Percentiles rank a stretch among this genome's conserved stretches.
Evolutionary conservation across 805 yeast genomes (phyloP).

Genomic region (Yamadazyma endophytica): DNA sequence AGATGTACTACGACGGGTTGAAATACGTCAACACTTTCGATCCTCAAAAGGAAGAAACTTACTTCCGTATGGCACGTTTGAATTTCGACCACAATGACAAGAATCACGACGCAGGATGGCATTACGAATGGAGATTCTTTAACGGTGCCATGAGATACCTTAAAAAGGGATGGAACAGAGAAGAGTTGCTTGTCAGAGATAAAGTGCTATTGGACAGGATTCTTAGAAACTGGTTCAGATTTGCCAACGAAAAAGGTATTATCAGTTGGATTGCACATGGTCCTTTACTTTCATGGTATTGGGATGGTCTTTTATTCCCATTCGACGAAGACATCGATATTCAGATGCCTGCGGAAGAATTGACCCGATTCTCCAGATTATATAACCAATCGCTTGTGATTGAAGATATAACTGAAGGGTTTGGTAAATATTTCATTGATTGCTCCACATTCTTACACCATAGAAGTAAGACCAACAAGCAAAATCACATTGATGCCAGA

Average conservation of each 20-base stretch:
- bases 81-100: slow-evolving; percentile 25
- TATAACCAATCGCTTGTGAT: slow-evolving; percentile 26
- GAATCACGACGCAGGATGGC: slow-evolving; percentile 44
- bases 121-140: slow-evolving; percentile 60
- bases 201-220: slow-evolving; percentile 19
- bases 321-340: slow-evolving; percentile 27
- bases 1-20: slow-evolving; percentile 20
- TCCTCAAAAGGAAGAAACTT: slow-evolving; percentile 23
- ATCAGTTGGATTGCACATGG: slow-evolving; percentile 27
- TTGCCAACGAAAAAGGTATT: slow-evolving; percentile 19
- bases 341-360: slow-evolving; percentile 23
- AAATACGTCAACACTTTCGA: slow-evolving; percentile 13
- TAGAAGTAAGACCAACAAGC: slow-evolving; percentile 16
- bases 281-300: slow-evolving; percentile 26
- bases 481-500: slow-evolving; percentile 37
- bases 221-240: slow-evolving; percentile 23
- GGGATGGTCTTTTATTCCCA: slow-evolving; percentile 27
- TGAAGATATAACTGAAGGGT: slow-evolving; percentile 27
- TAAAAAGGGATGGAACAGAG: slow-evolving; percentile 24
- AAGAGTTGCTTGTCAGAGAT: slow-evolving; percentile 18
- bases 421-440: slow-evolving; percentile 23
- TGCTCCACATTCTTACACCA: slow-evolving; percentile 24
- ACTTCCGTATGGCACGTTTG: slow-evolving; percentile 34
- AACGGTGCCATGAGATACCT: slow-evolving; percentile 50
- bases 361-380: slow-evolving; percentile 16